Percentiles rank a stretch among this genome's conserved stretches.
Evolutionary conservation across 1,284 basidiomycete genomes (phyloP).

Genomic region (Peniophora sp.): DNA sequence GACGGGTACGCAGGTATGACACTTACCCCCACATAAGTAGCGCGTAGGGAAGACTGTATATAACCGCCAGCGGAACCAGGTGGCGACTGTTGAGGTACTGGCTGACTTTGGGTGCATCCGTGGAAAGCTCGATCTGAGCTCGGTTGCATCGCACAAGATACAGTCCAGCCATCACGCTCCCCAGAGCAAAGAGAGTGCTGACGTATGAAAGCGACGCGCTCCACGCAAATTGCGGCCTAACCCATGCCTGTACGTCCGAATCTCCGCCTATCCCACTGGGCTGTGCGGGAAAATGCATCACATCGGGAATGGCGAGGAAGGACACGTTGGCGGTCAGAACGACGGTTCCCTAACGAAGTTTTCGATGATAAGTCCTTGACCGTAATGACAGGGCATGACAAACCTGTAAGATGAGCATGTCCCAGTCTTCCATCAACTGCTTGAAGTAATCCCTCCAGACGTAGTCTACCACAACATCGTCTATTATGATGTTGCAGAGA

Average conservation of each 20-base stretch:
- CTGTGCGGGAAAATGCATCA: slow-evolving; percentile 1
- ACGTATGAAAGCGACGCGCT: slow-evolving; percentile 26
- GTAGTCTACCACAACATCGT: neutral
- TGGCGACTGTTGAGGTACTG: slow-evolving; percentile 19
- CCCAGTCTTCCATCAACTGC: neutral
- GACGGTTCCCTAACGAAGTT: neutral
- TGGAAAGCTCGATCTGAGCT: slow-evolving; percentile 12
- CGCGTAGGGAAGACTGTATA: too few relatives aligned
- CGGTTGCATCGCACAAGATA: slow-evolving; percentile 29
- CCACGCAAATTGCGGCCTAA: slow-evolving; percentile 10
- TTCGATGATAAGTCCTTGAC: too few relatives aligned
- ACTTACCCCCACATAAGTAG: too few relatives aligned
- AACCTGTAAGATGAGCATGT: neutral
- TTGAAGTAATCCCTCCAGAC: neutral
- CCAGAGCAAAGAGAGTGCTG: slow-evolving; percentile 32
- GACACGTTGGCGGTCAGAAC: slow-evolving; percentile 1
- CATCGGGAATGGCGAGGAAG: slow-evolving; percentile 4
- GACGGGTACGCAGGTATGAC: too few relatives aligned
- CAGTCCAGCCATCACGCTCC: slow-evolving; percentile 31
- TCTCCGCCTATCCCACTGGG: neutral
- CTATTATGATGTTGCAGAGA: neutral
- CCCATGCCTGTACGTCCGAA: too few relatives aligned
- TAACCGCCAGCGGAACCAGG: too few relatives aligned
- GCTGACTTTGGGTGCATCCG: neutral
- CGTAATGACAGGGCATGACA: too few relatives aligned